Evolutionary conservation across 169 alveolate species (phyloP).

Genomic region (Plasmodium relictum): DNA sequence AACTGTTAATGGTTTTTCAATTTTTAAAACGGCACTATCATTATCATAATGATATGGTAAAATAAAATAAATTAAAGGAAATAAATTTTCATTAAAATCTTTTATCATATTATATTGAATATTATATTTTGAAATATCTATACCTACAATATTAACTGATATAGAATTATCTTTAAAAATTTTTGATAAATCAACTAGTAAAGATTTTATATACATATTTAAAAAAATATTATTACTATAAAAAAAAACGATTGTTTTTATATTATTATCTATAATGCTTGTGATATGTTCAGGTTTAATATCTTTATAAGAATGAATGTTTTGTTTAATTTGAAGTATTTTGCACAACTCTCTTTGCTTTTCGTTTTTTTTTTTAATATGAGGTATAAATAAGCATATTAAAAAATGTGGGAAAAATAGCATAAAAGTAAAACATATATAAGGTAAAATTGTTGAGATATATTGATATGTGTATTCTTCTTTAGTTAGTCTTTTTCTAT

Average conservation of each 20-base stretch:
- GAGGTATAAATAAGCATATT: constrained; percentile 64
- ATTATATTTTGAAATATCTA: constrained; percentile 42
- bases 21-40: constrained; percentile 66
- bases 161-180: constrained; percentile 45
- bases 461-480: constrained; percentile 58
- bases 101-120: constrained; percentile 35
- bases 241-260: constrained; percentile 43
- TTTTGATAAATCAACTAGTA: constrained; percentile 46
- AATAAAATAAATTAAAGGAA: constrained; percentile 42
- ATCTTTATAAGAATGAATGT: constrained; percentile 54
- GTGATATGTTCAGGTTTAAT: constrained; percentile 41
- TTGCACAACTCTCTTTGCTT: constrained; percentile 37
- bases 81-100: constrained; percentile 39
- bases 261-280: constrained; percentile 46
- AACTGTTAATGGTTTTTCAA: constrained; percentile 33
- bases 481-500: constrained; percentile 55
- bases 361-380: constrained; percentile 54
- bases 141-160: constrained; percentile 58
- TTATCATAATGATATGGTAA: constrained; percentile 69
- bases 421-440: constrained; percentile 67
- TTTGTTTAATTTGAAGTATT: constrained; percentile 42
- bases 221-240: constrained; percentile 40
- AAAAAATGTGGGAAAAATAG: constrained; percentile 57
- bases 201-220: constrained; percentile 55
- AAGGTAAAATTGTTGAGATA: constrained; percentile 59